These are phyloP conservation scores for Colletotrichum kahawae DNA, from an alignment of 2,329 filamentous ascomycete genomes.

Conservation along the genomic window DNA sequence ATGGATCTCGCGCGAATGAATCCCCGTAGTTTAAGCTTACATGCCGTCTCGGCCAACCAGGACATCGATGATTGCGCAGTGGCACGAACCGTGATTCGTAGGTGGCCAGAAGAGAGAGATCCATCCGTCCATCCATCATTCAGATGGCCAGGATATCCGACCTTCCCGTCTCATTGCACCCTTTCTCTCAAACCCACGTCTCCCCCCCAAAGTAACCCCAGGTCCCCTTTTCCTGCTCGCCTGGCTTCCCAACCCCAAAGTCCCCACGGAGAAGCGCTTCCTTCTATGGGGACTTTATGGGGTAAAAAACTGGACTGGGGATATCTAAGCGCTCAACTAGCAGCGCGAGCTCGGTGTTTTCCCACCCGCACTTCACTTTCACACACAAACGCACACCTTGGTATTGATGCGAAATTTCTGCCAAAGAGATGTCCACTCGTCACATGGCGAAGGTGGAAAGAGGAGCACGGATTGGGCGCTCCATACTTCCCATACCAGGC, in stretches of 20 bases:
- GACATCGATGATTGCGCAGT: background rate
- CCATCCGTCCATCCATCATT: background rate
- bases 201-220: background rate
- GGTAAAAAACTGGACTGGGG: constrained; percentile 1
- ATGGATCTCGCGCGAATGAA: background rate
- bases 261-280: constrained; percentile 7
- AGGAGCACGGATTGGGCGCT: background rate
- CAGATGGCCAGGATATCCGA: background rate
- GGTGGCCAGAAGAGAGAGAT: background rate
- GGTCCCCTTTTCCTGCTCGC: background rate
- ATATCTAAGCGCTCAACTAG: constrained; percentile 8
- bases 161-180: background rate
- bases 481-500: background rate
- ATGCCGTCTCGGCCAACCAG: constrained; percentile 5
- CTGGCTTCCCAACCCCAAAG: background rate
- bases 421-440: background rate
- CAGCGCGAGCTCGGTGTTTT: background rate
- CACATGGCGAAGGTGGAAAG: background rate
- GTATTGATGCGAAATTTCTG: background rate
- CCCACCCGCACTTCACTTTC: background rate
- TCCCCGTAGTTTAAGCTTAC: constrained; percentile 14
- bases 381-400: background rate
- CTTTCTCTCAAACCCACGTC: background rate
- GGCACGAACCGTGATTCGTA: constrained; percentile 3
- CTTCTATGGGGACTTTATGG: constrained; percentile 6